Base-by-base conservation (phyloP, 2,329 filamentous ascomycete species). In the Alternaria postmessia region DNA sequence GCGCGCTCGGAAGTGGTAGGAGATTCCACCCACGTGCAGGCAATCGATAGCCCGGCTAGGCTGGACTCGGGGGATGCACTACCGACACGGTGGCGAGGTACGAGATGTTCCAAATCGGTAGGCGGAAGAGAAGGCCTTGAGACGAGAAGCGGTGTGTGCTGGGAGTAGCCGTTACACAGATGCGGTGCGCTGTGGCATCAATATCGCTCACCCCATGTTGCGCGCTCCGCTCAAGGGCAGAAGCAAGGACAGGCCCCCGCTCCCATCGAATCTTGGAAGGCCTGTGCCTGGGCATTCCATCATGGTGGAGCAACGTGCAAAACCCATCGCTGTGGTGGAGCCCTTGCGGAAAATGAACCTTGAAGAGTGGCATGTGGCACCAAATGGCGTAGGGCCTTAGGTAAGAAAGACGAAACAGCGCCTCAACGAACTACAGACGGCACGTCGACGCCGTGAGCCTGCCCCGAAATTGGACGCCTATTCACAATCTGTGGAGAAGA, bases 141-240 rank as follows among this genome's bases (percentile, higher is more conserved):
- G 12, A 36, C 67, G 64, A 57, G 65, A 54, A 74, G 74, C 70
- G 73, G 74, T 75, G 72, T 69, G 69, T 59, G 62, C 51, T 68
- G 64, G 62, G 64, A 59, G 66, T 63, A 53, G 57, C 55, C 49
- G 71, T 74, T 65, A 46, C 66, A 72, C 71, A 62, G 61, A 70
- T 63, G 73, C 62, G 57, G 73, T 75, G 67, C 64, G 57, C 38
- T 55, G 72, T 71, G 66, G 64, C 65, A 70, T 73, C 72, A 75
- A 75, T 72, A 72, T 63, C 64, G 60, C 62, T 64, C 54, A 30
- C 48, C 38, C 41, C 60, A 70, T 69, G 69, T 61, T 62, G 68
- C 69, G 65, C 66, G 56, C 51, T 28, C 44, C 36, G 46, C n/a
- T 51, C 44, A 30, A 42, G 47, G 47, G 48, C 32, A 14, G 41